These are phyloP conservation scores for Neonothopanus nambi DNA, from an alignment of 1,284 basidiomycete species.

Conservation along the genomic window DNA sequence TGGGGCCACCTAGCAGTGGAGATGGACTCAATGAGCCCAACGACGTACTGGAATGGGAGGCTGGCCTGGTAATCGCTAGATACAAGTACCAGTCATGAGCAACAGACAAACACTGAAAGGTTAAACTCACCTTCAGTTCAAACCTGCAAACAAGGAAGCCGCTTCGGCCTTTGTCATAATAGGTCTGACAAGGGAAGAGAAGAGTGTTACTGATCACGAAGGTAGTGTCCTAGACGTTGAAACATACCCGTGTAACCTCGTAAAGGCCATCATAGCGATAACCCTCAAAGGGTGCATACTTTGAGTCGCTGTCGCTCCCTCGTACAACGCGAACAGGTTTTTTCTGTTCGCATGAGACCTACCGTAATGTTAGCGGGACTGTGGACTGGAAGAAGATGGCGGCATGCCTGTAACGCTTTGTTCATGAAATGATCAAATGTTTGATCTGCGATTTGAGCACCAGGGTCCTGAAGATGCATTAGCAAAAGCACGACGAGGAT, in stretches of 20 bases:
- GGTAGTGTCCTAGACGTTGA: neutral
- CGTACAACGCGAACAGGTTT: slow-evolving; percentile 43
- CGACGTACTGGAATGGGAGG: too few relatives aligned
- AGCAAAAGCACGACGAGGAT: neutral
- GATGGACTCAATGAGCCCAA: too few relatives aligned
- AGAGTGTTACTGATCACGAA: neutral
- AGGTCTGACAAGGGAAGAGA: neutral
- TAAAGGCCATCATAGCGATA: slow-evolving; percentile 50
- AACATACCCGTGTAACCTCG: slow-evolving; percentile 30
- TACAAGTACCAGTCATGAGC: too few relatives aligned
- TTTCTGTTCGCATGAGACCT: slow-evolving; percentile 31
- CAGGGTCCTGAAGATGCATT: slow-evolving; percentile 24
- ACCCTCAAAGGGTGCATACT: slow-evolving; percentile 36
- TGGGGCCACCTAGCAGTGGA: too few relatives aligned
- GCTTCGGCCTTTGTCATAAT: neutral
- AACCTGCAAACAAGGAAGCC: slow-evolving; percentile 3
- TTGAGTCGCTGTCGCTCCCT: slow-evolving; percentile 25
- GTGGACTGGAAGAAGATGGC: neutral
- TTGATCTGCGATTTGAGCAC: slow-evolving; percentile 35
- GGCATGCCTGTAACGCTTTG: slow-evolving; percentile 30
- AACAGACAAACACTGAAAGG: too few relatives aligned
- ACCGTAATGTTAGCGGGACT: slow-evolving; percentile 15
- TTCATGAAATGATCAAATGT: slow-evolving; percentile 33
- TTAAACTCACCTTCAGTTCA: too few relatives aligned
- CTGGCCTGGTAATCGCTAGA: too few relatives aligned